Base-by-base conservation (phyloP, 176 grass and related monocot species). In the Rhipidocladum racemiflorum region DNA sequence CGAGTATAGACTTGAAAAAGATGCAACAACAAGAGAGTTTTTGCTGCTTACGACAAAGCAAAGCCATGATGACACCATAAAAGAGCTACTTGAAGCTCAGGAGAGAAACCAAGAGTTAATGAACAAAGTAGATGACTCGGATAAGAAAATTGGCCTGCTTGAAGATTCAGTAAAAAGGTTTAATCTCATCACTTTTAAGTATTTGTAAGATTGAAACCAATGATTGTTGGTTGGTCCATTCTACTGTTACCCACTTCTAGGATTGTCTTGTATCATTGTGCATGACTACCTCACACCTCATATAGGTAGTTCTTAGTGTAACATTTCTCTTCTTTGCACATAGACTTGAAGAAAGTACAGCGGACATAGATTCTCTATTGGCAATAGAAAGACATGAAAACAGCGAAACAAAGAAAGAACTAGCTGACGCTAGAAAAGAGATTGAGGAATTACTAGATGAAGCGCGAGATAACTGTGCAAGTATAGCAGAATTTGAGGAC, bases 81-180 rank as follows among this genome's bases (percentile, higher is more conserved):
- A 81, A 72, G 67, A 70, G n/a, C 49, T 89, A 54, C 27, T 65
- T 65, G 65, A 86, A 82, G 78, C 72, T 89, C 72, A 82, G 69
- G 83, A 72, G 65, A 76, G 17, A 82, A 89, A 82, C 60, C 70
- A 46, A 65, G 56, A 65, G 48, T 86, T 89, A 78, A 77, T 70
- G 72, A 63, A 44, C 83, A 71, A 63, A 85, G 21, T 89, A 57
- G 65, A 86, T 38, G 72, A 72, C 8, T 89, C 65, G n/a, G 48
- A 82, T 82, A 86, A 69, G 17, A 89, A 89, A 89, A 86, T 78
- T 57, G 5, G 11, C 56, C 45, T 86, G 72, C 88, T 89, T 82
- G 78, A 86, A 48, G 65, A 77, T 82, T 90, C 77, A 79, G 62
- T 90, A 63, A 84, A 90, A 90, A 85, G 91, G 91, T 93, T 79